Evolutionary conservation across 345 rosid species (phyloP), one percentile per base, ranked within the genome.

Genomic region (Crucihimalaya himalaica): DNA sequence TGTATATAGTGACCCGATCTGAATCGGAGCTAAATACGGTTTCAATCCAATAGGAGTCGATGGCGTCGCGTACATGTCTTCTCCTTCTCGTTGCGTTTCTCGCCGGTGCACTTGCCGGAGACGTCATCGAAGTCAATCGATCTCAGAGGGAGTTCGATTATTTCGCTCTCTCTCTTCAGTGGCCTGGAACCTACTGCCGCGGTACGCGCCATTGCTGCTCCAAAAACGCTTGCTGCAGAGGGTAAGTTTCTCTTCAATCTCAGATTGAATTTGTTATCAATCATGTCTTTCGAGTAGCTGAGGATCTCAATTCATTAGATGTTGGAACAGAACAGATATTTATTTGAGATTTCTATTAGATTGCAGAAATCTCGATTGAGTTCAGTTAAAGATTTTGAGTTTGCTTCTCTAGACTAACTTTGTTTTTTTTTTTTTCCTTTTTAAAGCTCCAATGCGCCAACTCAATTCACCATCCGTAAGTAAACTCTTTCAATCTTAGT

Each of bases 381-480:
- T 10, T 61, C 8, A 5, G n/a, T 37, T 59, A 3, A 21, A 20
- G 40, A 54, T 54, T 42, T 54, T n/a, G 15, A 8, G 20, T 21
- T 54, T 32, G 14, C 21, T 40, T 16, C 37, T 67, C 4, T 39
- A 5, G 4, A 27, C 16, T 29, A 59, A 70, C 73, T 83, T 31
- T 43, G 3, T 53, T 43, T 48, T 10, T 69, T 12, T 39, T 76
- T 58, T 32, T 25, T 34, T 23, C 56, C 18, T 92, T 23, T 23
- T 23, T 23, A 23, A 23, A 91, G 98, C 77, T 70, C 86, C 12
- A 75, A 83, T 76, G 66, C 94, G 72, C 94, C 92, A 5, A 76
- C 85, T 42, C 89, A 88, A 34, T 93, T 93, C 76, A 93, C 98
- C 19, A 93, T 93, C 75, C 98, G 97, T 91, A 86, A 93, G 97